Evolutionary conservation across 208 protist genomes (phyloP).

Genomic region (Leishmania guyanensis): DNA sequence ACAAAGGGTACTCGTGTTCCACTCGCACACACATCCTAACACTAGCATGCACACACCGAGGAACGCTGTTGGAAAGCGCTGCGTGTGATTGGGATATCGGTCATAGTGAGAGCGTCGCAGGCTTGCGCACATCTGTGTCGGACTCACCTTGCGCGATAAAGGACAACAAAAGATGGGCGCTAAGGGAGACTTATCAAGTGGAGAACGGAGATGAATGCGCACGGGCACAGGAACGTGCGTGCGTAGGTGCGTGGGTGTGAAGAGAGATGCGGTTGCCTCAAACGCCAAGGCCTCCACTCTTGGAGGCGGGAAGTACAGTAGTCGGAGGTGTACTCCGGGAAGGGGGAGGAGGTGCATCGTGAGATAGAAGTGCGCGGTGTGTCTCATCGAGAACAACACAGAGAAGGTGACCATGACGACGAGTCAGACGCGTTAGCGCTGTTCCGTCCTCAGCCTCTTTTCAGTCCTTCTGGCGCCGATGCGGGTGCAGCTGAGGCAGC

Average conservation of each 20-base stretch:
- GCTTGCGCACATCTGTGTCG: not conserved
- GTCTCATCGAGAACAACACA: not conserved
- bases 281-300: not conserved
- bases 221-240: not conserved
- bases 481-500: conserved; percentile 73
- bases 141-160: not conserved
- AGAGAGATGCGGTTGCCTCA: not conserved
- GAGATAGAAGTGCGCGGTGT: not conserved
- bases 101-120: not conserved
- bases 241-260: not conserved
- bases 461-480: conserved; percentile 33
- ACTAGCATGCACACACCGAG: not conserved
- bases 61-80: not conserved
- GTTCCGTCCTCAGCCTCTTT: not conserved
- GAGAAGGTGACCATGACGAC: not conserved
- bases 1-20: not conserved
- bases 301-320: not conserved
- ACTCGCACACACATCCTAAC: not conserved
- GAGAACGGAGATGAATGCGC: not conserved
- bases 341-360: no score
- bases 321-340: not conserved
- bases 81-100: not conserved
- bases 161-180: not conserved
- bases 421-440: not conserved
- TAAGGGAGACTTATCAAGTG: not conserved